Evolutionary conservation across 1,284 basidiomycete genomes (phyloP), one percentile per base, ranked within the genome.

Genomic region (Cryptococcus deneoformans): DNA sequence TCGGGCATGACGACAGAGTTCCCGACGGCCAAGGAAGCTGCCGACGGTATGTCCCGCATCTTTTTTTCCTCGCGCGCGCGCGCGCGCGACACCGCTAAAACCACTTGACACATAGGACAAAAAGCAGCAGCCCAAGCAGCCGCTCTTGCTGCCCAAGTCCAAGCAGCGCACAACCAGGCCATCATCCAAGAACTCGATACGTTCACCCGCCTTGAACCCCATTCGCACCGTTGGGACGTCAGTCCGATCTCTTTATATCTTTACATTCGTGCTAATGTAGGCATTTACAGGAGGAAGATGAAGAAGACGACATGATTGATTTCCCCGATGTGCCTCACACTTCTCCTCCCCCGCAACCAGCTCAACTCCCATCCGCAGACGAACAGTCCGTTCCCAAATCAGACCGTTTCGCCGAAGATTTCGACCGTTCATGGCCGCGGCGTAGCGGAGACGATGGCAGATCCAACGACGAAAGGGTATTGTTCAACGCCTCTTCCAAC

Each of bases 171-270:
- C 65, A 86, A 86, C 71, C 85, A 86, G 69, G 83, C 84, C 10
- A 79, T 86, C 29, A 59, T 81, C 11, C 73, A 80, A 53, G 76
- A 73, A 10, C 61, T 82, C n/a, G 92, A 95, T 76, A 88, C 90
- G 2, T 97, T 97, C 76, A 86, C 91, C 2, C 92, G 95, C 77
- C 79, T 96, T 48, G 87, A 94, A 78, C 90, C 92, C 47, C 92
- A 93, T 69, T 86, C 89, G 5, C 90, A 92, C 72, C 91, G 95
- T 71, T 97, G 93, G 93, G 93, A 96, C 82, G 92, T 95, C 59
- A 67, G 88, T 82, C 12, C 2, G 16, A 6, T 34, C 48, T 45
- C 20, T 20, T 20, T 20, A 43, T 54, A 6, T 49, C 48, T 11
- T 44, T 52, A 47, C 52, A 56, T 40, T 38, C 40, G 46, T 45